Conservation (phyloP, 1,284 basidiomycete genomes). For the Fomitopsis pinicola region DNA sequence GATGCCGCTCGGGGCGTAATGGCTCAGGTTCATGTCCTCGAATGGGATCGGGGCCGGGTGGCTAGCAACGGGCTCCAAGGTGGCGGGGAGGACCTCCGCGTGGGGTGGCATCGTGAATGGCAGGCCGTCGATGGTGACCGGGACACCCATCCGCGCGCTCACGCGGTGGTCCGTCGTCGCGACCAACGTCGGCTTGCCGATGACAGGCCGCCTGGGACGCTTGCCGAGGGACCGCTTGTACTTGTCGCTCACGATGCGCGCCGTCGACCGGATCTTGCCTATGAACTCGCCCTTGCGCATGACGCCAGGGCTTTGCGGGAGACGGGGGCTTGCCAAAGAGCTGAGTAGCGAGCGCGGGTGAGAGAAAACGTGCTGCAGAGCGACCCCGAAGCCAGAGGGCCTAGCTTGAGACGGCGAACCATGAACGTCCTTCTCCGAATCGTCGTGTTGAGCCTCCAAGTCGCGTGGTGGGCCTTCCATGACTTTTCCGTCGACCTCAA, state of each 20-base stretch:
- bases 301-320: slow-evolving; percentile 39
- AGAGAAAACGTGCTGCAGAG: slow-evolving; percentile 41
- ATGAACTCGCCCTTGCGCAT: slow-evolving; percentile 70
- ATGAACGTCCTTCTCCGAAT: slow-evolving; percentile 4
- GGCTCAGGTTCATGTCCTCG: slow-evolving; percentile 35
- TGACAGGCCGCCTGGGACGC: slow-evolving; percentile 29
- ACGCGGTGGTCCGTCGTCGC: slow-evolving; percentile 19
- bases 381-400: slow-evolving; percentile 42
- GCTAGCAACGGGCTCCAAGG: not conserved
- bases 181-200: slow-evolving; percentile 36
- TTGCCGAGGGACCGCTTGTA: slow-evolving; percentile 29
- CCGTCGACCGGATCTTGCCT: slow-evolving; percentile 51
- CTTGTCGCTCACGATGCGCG: slow-evolving; percentile 62
- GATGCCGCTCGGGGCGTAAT: slow-evolving; percentile 35
- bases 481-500: slow-evolving; percentile 26
- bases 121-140: slow-evolving; percentile 13
- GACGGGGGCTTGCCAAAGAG: slow-evolving; percentile 13
- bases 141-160: slow-evolving; percentile 8
- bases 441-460: not conserved
- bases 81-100: not conserved
- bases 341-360: slow-evolving; percentile 21
- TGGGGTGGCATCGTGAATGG: slow-evolving; percentile 11
- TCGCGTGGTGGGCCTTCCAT: slow-evolving; percentile 6
- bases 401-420: not conserved
- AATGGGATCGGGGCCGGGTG: slow-evolving; percentile 31